Base-by-base conservation (phyloP, 78 protist species). In the Dictyostelium citrinum region DNA sequence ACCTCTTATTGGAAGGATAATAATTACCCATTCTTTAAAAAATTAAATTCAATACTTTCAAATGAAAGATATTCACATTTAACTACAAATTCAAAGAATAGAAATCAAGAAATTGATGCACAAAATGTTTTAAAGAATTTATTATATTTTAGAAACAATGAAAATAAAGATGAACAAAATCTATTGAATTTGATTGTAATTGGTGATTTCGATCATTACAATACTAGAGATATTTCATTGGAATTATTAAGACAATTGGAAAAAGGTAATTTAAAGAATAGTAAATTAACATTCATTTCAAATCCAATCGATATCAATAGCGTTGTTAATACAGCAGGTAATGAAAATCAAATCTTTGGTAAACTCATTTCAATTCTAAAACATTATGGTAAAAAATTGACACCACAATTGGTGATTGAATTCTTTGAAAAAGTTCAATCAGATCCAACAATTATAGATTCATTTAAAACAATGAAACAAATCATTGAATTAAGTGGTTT, bases 161-260 rank as follows among this genome's bases (percentile, higher is more conserved):
- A 35, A 12, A 2, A 55, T 20, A 22, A 60, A 35, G 81, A 37
- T 3, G 74, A 83, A 10, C n/a, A 31, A 6, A 45, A 10, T 3
- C 22, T 49, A 9, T 10, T 78, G 8, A 80, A 22, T 55, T 1
- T 39, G 14, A n/a, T 55, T 1, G 58, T 82, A 16, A 35, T 82
- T 82, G 88, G 88, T 82, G 88, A 82, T 41, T 82, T 82, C 70
- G 60, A 82, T 64, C 51, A 82, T 27, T 31, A 31, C 17, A 58
- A 49, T 24, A 81, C 85, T 1, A 31, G 37, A 31, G 43, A 81
- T 58, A 17, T 81, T 6, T 76, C 85, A 29, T 39, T 75, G 2
- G 33, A 75, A 41, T 11, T 75, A 20, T 75, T 75, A n/a, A 75
- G 45, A 39, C 22, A 43, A 75, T 22, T 64, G 5, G 33, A 64